Base-by-base conservation (phyloP, 495 filamentous ascomycete species). In the Cudoniella acicularis region DNA sequence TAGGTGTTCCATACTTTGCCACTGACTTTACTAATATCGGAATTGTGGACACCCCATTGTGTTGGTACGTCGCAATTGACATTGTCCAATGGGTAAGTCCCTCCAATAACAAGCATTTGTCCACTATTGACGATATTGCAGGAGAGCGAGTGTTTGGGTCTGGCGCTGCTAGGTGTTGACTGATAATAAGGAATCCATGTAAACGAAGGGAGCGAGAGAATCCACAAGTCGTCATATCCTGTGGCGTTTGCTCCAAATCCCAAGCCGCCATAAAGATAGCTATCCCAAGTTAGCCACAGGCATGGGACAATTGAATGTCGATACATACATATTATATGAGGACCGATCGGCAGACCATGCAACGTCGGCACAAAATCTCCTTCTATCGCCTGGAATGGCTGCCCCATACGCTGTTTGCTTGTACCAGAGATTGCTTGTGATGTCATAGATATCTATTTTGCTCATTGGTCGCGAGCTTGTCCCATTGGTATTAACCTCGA, bases 1-100 rank as follows among this genome's bases (percentile, higher is more conserved):
- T 73, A 76, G 8, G 11, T 61, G 4, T 36, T 13, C 30, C 30
- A 36, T 13, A 13, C 6, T 6, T 13, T 4, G 30, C 6, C 13
- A 13, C 30, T 36, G 6, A 36, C 30, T 36, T 36, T 36, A 13
- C 30, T 13, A 13, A 36, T 36, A 36, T 36, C 30, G 4, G 30
- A 4, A 36, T 36, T 36, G 30, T 36, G 30, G 30, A 36, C 30
- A 36, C 6, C 30, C 30, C 30, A 36, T 4, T 6, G 4, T 13
- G 4, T 13, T 36, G 6, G 6, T 6, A 13, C 4, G 13, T 36
- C 30, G 30, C 30, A 36, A 36, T 4, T 36, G 4, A 6, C 30
- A 36, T 4, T 6, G 30, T 36, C 30, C 30, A 36, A 6, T 13
- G 30, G 30, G 6, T 13, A 36, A 6, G 4, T 4, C 13, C 30